Percentiles rank a stretch among this genome's conserved stretches.
Conservation (phyloP, 2,329 filamentous ascomycete genomes). For the Cercospora brassicicola region DNA sequence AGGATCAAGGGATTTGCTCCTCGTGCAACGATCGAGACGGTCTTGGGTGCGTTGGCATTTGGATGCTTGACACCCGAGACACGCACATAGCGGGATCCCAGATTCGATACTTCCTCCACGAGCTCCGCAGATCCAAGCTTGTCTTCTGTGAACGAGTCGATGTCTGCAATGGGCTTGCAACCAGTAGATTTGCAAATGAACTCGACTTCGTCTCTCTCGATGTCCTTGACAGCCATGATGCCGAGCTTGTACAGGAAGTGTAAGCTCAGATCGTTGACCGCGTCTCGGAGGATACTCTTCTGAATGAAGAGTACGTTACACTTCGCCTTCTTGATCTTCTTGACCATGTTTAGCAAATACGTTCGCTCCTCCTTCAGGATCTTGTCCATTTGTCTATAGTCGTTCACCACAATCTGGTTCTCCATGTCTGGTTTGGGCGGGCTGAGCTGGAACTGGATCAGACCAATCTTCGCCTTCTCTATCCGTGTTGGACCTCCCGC, state of each 20-base stretch:
- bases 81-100: slow-evolving; percentile 90
- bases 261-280: slow-evolving; percentile 93
- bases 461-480: slow-evolving; percentile 94
- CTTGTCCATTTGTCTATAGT: slow-evolving; percentile 99
- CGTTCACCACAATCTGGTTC: slow-evolving; percentile 98
- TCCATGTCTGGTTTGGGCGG: slow-evolving; percentile 99
- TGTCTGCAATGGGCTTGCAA: slow-evolving; percentile 97
- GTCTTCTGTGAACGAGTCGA: slow-evolving; percentile 98
- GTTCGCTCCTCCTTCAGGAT: slow-evolving; percentile 98
- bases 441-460: slow-evolving; percentile 98
- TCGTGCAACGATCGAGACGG: slow-evolving; percentile 89
- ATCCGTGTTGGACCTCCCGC: slow-evolving; percentile 87
- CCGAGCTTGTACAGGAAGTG: slow-evolving; percentile 97
- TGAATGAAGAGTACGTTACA: slow-evolving; percentile 98
- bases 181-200: slow-evolving; percentile 99
- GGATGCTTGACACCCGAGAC: slow-evolving; percentile 84
- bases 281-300: slow-evolving; percentile 96
- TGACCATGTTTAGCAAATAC: slow-evolving; percentile 97
- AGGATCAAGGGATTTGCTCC: slow-evolving; percentile 93
- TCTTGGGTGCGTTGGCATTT: slow-evolving; percentile 62
- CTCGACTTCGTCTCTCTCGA: slow-evolving; percentile 97
- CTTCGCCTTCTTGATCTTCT: slow-evolving; percentile 99
- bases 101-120: slow-evolving; percentile 85
- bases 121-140: slow-evolving; percentile 93
- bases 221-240: slow-evolving; percentile 94